A percentile compares a stretch with the other conserved stretches of the same genome.
Evolutionary conservation across 208 protist genomes (phyloP).

Genomic region (Porcisia hertigi): DNA sequence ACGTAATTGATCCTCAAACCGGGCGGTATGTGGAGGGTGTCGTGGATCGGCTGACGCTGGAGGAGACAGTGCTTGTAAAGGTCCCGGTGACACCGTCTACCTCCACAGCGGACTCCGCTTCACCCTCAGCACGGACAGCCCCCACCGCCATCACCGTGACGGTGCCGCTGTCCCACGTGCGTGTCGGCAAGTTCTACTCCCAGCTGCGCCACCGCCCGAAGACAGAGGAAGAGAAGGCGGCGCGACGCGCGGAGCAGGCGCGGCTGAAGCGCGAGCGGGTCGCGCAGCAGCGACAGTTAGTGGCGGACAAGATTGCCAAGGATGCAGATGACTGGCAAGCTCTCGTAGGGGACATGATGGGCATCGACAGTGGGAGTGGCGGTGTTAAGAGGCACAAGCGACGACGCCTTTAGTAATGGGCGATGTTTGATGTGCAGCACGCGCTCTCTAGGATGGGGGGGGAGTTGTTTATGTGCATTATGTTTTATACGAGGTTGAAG

Average conservation of each 20-base stretch:
- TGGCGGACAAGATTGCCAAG: constrained; percentile 49
- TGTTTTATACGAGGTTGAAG: background rate
- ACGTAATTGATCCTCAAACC: constrained; percentile 57
- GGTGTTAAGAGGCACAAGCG: constrained; percentile 9
- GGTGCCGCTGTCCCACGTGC: constrained; percentile 74
- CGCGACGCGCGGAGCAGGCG: constrained; percentile 42
- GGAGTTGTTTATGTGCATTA: background rate
- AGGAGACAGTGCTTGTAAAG: constrained; percentile 58
- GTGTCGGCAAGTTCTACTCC: constrained; percentile 58
- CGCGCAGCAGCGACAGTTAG: constrained; percentile 42
- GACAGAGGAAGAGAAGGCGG: constrained; percentile 47
- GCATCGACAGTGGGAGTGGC: constrained; percentile 12
- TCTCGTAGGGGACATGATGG: constrained; percentile 63
- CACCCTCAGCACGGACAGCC: background rate
- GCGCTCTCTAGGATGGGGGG: no score
- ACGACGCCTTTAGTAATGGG: constrained; percentile 10
- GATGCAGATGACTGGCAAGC: constrained; percentile 77
- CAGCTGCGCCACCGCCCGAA: constrained; percentile 45
- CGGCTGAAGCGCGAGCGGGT: constrained; percentile 51
- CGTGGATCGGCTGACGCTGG: constrained; percentile 76
- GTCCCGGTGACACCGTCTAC: constrained; percentile 5
- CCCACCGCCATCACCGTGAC: constrained; percentile 25
- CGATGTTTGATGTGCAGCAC: no score
- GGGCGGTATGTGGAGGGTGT: constrained; percentile 41
- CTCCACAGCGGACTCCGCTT: background rate